Evolutionary conservation across 2,329 filamentous ascomycete genomes (phyloP).

Genomic region (Pyrenophora tritici-repentis): DNA sequence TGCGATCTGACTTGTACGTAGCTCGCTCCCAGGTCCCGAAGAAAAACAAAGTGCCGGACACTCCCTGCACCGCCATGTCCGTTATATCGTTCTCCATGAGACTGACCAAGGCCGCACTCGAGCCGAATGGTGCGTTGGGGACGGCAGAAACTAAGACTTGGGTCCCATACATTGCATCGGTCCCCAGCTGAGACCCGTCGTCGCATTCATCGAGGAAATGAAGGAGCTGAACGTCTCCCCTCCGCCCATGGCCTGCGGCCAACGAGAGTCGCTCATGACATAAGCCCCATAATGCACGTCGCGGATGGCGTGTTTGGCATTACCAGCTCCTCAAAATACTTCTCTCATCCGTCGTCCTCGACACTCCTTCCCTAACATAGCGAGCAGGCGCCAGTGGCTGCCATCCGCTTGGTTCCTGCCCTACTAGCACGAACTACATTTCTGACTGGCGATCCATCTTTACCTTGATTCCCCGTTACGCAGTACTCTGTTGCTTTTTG

Average conservation of each 20-base stretch:
- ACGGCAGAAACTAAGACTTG: constrained; percentile 9
- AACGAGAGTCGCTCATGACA: constrained; percentile 31
- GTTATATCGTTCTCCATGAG: constrained; percentile 3
- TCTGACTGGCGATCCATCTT: constrained; percentile 16
- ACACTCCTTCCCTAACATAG: constrained; percentile 21
- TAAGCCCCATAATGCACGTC: constrained; percentile 29
- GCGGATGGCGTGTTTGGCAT: constrained; percentile 37
- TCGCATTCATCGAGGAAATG: constrained; percentile 33
- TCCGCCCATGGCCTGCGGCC: constrained; percentile 27
- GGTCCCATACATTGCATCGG: constrained; percentile 8
- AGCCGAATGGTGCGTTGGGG: neutral
- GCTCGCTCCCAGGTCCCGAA: constrained; percentile 16
- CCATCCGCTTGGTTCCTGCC: constrained; percentile 27
- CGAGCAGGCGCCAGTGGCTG: constrained; percentile 33
- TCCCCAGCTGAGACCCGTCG: constrained; percentile 12
- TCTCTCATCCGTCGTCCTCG: constrained; percentile 18
- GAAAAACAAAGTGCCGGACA: constrained; percentile 10
- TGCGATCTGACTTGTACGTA: constrained; percentile 1
- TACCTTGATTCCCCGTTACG: constrained; percentile 20
- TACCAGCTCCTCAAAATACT: constrained; percentile 23
- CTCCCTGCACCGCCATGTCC: constrained; percentile 5
- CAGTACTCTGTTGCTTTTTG: constrained; percentile 29
- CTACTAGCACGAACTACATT: constrained; percentile 15
- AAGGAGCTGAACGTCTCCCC: constrained; percentile 29
- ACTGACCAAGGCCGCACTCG: constrained; percentile 12